phyloP scores from a whole-genome alignment of 306 rosid genomes.

The Ochetophila trinervis region DNA sequence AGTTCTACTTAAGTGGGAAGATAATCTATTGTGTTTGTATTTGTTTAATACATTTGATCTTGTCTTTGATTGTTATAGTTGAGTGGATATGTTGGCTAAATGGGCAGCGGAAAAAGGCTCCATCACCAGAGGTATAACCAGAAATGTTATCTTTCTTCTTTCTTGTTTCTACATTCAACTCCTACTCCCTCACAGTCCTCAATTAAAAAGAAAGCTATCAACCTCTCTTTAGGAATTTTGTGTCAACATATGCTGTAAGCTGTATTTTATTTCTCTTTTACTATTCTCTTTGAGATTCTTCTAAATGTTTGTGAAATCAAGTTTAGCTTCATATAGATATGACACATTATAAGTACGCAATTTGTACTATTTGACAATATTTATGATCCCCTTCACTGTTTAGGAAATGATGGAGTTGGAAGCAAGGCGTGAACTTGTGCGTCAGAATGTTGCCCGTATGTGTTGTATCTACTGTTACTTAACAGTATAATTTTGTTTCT shows the following conservation, averaged over 20 bases:
- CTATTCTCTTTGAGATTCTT: too few relatives aligned
- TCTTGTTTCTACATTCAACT: background rate
- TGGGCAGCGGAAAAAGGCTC: constrained; percentile 97
- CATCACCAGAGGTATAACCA: constrained; percentile 66
- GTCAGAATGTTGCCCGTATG: constrained; percentile 88
- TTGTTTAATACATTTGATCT: constrained; percentile 23
- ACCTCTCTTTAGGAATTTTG: too few relatives aligned
- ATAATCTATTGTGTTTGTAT: constrained; percentile 1
- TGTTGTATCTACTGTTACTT: constrained; percentile 17
- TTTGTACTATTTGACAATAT: constrained; percentile 23
- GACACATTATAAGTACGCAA: background rate
- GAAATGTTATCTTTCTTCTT: background rate
- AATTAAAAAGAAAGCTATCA: too few relatives aligned
- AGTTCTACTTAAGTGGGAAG: constrained; percentile 3
- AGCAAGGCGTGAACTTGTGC: constrained; percentile 79
- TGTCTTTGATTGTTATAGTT: constrained; percentile 48
- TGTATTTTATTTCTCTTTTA: too few relatives aligned
- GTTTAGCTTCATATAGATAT: background rate
- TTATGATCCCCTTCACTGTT: constrained; percentile 17
- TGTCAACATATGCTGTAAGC: too few relatives aligned
- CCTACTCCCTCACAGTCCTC: too few relatives aligned
- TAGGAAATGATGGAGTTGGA: constrained; percentile 83
- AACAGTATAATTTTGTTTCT: constrained; percentile 17
- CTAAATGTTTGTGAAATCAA: too few relatives aligned
- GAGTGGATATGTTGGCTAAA: constrained; percentile 99